Evolutionary conservation across 441 rosid species (phyloP), one percentile per base, ranked within the genome.

Genomic region (Populus trichocarpa): DNA sequence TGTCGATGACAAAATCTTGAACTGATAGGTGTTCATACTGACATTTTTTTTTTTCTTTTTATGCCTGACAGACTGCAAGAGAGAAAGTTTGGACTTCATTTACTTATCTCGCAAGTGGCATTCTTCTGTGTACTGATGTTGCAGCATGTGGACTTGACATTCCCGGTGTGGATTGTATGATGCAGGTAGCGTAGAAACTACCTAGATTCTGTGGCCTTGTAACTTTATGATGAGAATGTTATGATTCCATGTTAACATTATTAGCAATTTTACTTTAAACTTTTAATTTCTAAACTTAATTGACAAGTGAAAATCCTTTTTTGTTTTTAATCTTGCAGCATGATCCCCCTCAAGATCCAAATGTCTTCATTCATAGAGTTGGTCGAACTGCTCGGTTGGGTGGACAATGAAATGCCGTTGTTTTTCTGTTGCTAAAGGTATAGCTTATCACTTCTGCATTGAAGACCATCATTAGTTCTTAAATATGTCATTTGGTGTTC

Each of bases 141-240:
- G 96, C 99, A 75, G 98, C 99, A 40, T 93, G 98, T 76, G 99
- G 98, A 67, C 93, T 96, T 61, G 98, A 94, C 85, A 96, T 96
- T 83, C 94, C 97, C 0, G 96, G 97, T 75, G 90, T 91, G 86
- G 98, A 93, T 84, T 94, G 86, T 80, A 88, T 95, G 79, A 88
- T 95, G 77, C 98, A 95, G 99, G 99, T 92, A 63, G 81, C 76
- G 65, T 65, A 28, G 75, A 68, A 68, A 73, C 53, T 50, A 32
- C 16, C 13, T 73, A 36, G 70, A 16, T 20, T 22, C 7, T 8
- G n/a, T 67, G 30, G 42, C 32, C 59, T 35, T 71, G 38, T 77
- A 50, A 36, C 38, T 42, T 79, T 64, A 42, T 73, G 9, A 53
- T 59, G 65, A 12, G 22, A 7, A 18, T 30, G 57, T 32, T 25